Conservation (phyloP, 441 rosid genomes). For the Macaranga tanarius region DNA sequence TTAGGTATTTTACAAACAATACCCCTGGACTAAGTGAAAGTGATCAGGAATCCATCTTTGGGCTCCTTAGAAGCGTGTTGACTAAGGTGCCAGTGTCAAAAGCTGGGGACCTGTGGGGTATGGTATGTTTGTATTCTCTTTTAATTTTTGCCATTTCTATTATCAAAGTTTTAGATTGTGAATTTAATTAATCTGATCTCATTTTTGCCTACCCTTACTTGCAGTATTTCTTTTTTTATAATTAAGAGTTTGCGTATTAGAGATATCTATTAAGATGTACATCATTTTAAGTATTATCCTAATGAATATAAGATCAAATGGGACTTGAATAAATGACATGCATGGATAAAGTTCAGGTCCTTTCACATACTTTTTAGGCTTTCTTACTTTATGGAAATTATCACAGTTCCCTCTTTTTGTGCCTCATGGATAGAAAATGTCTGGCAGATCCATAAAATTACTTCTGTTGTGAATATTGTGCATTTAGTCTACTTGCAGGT, state of each 20-base stretch:
- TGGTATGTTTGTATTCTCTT: slow-evolving; percentile 44
- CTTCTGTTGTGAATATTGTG: neutral
- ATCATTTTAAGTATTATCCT: neutral
- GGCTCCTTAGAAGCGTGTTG: slow-evolving; percentile 48
- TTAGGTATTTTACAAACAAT: slow-evolving; percentile 38
- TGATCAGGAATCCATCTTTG: slow-evolving; percentile 49
- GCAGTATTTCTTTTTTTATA: neutral
- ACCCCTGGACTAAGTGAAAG: slow-evolving; percentile 37
- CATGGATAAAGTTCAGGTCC: neutral
- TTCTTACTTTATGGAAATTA: neutral
- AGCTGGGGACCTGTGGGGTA: slow-evolving; percentile 76
- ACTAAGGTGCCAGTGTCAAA: slow-evolving; percentile 45
- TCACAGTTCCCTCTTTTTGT: neutral
- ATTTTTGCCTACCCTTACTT: neutral
- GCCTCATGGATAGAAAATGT: neutral
- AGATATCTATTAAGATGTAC: neutral
- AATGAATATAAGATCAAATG: neutral
- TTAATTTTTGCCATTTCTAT: neutral
- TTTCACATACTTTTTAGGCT: neutral
- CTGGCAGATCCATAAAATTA: neutral
- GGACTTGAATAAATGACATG: neutral
- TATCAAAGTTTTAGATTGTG: neutral
- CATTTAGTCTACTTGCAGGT: neutral
- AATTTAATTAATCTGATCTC: neutral
- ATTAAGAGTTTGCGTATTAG: neutral